phyloP scores from a whole-genome alignment of 176 grass and related monocot species.

The Musa troglodytarum region DNA sequence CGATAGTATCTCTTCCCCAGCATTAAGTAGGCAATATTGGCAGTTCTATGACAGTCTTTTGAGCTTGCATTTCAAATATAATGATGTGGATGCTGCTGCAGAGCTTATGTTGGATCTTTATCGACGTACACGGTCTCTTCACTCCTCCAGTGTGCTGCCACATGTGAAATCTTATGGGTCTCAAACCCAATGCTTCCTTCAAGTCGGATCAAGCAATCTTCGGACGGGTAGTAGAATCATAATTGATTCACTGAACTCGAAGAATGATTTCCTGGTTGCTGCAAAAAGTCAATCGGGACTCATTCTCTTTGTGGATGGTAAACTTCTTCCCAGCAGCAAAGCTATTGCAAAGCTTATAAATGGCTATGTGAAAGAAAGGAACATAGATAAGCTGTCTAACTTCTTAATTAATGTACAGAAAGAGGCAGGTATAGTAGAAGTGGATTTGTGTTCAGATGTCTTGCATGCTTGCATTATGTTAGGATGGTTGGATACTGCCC shows the following conservation, averaged over 20 bases:
- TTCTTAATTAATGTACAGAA: conserved; percentile 49
- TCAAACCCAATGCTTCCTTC: conserved; percentile 41
- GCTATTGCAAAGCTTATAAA: conserved; percentile 68
- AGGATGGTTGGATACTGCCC: conserved; percentile 63
- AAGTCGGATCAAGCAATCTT: conserved; percentile 65
- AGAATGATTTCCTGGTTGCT: conserved; percentile 44
- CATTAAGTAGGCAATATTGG: conserved; percentile 38
- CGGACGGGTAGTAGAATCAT: conserved; percentile 57
- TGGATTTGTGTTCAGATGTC: conserved; percentile 32
- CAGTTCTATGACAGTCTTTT: conserved; percentile 72
- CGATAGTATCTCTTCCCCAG: conserved; percentile 26
- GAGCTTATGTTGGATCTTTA: conserved; percentile 51
- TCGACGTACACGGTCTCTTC: conserved; percentile 29
- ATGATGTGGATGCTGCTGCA: conserved; percentile 63
- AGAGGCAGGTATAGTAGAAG: conserved; percentile 23
- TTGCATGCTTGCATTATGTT: conserved; percentile 61
- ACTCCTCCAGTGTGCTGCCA: neutral
- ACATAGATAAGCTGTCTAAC: conserved; percentile 38
- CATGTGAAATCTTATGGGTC: conserved; percentile 10
- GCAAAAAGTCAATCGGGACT: conserved; percentile 25
- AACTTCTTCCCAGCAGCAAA: conserved; percentile 44
- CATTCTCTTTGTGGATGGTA: conserved; percentile 40
- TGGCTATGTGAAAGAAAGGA: conserved; percentile 53
- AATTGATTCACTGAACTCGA: conserved; percentile 43
- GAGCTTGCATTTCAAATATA: conserved; percentile 69